Evolutionary conservation across 1,139 yeast genomes (phyloP).

Genomic region (Geotrichum restrictum): DNA sequence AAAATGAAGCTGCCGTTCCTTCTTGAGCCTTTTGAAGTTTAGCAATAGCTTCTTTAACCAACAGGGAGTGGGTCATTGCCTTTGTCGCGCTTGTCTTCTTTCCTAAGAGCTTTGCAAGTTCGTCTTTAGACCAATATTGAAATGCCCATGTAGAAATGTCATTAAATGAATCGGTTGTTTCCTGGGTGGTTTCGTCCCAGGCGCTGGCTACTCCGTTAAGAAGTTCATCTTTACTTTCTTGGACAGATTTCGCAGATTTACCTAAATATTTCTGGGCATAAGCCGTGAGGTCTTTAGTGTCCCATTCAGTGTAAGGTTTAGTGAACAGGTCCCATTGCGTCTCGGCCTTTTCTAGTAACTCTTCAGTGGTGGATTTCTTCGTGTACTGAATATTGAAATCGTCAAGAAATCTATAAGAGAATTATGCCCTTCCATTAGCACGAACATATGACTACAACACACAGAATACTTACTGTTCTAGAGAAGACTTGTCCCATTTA

Average conservation of each 20-base stretch:
- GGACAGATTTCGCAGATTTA: not conserved
- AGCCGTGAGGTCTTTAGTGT: slow-evolving; percentile 5
- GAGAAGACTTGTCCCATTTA: not conserved
- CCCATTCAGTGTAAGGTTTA: slow-evolving; percentile 17
- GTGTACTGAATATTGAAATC: slow-evolving; percentile 11
- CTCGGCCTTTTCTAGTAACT: slow-evolving; percentile 13
- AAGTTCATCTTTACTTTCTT: slow-evolving; percentile 44
- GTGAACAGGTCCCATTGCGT: slow-evolving; percentile 18
- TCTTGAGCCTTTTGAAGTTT: slow-evolving; percentile 35
- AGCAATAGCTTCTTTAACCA: slow-evolving; percentile 26
- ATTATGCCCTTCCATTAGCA: too few species aligned
- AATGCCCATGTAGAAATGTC: slow-evolving; percentile 42
- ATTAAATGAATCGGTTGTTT: slow-evolving; percentile 46
- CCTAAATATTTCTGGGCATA: slow-evolving; percentile 7
- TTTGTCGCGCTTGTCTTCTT: slow-evolving; percentile 25
- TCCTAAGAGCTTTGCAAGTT: slow-evolving; percentile 31
- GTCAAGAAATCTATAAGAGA: slow-evolving; percentile 15
- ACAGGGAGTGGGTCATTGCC: slow-evolving; percentile 45
- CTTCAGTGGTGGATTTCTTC: slow-evolving; percentile 1
- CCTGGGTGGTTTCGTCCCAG: slow-evolving; percentile 42
- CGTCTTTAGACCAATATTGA: slow-evolving; percentile 44
- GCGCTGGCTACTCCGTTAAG: slow-evolving; percentile 46
- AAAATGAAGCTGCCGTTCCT: not conserved
- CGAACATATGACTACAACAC: not conserved
- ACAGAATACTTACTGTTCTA: slow-evolving; percentile 5